Evolutionary conservation across 169 alveolate species (phyloP).

Genomic region (Plasmodium reichenowi): DNA sequence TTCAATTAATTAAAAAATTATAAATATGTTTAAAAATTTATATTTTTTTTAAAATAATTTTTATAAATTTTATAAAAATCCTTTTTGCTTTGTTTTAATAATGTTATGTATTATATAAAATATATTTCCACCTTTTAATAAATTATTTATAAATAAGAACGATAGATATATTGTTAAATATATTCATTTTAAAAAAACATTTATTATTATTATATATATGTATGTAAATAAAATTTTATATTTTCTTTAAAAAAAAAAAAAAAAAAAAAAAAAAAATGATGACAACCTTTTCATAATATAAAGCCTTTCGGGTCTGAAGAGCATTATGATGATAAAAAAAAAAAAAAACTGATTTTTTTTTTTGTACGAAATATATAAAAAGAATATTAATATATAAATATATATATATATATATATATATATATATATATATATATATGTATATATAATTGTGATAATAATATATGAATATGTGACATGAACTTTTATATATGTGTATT

Average conservation of each 20-base stretch:
- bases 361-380: constrained; percentile 1
- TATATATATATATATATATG: background rate
- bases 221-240: background rate
- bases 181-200: no score
- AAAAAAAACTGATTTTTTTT: constrained; percentile 14
- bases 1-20: no score
- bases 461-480: background rate
- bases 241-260: background rate
- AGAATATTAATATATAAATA: background rate
- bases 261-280: constrained; percentile 46
- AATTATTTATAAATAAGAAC: no score
- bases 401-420: background rate
- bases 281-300: constrained; percentile 21
- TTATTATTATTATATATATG: background rate
- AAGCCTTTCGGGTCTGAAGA: constrained; percentile 77
- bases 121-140: no score
- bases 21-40: no score
- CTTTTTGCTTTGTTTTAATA: no score
- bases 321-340: constrained; percentile 6
- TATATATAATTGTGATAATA: background rate
- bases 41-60: no score
- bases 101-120: no score
- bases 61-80: no score
- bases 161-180: no score
- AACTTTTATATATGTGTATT: background rate